Conservation (phyloP, 768 basidiomycete species). For the Naematelia aurantialba region DNA sequence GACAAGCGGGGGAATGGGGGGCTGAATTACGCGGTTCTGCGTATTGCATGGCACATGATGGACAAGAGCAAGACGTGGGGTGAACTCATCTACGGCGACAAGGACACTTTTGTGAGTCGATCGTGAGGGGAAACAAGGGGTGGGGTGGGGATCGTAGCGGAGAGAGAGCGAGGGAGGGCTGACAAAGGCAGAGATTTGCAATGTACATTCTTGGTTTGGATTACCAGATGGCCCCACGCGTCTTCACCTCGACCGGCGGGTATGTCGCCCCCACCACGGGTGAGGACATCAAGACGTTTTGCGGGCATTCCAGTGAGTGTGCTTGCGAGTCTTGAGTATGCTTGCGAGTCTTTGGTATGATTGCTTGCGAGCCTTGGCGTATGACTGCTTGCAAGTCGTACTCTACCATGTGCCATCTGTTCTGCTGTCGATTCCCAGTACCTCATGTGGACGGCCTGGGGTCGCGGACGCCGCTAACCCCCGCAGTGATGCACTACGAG, state of each 20-base stretch:
- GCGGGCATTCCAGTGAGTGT: neutral
- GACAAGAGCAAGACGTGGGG: neutral
- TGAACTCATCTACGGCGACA: neutral
- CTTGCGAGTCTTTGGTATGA: too few species aligned
- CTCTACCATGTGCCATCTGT: too few species aligned
- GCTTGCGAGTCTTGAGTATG: neutral
- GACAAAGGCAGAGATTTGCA: constrained; percentile 1
- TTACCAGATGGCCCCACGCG: neutral
- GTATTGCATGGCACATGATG: neutral
- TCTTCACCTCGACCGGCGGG: neutral
- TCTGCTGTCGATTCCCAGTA: too few species aligned
- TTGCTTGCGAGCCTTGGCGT: too few species aligned
- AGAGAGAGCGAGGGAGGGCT: neutral
- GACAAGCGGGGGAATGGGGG: neutral
- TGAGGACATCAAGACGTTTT: neutral
- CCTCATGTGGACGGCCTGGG: too few species aligned
- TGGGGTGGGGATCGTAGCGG: neutral
- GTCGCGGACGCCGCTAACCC: too few species aligned
- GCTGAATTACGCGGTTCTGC: neutral
- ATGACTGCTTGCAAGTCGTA: too few species aligned
- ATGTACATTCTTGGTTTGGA: neutral
- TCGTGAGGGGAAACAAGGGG: neutral
- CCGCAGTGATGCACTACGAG: constrained; percentile 1
- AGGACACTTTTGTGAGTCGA: neutral
- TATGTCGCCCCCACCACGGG: neutral